Conservation (phyloP, 75 land plant species). For the Picea glauca region DNA sequence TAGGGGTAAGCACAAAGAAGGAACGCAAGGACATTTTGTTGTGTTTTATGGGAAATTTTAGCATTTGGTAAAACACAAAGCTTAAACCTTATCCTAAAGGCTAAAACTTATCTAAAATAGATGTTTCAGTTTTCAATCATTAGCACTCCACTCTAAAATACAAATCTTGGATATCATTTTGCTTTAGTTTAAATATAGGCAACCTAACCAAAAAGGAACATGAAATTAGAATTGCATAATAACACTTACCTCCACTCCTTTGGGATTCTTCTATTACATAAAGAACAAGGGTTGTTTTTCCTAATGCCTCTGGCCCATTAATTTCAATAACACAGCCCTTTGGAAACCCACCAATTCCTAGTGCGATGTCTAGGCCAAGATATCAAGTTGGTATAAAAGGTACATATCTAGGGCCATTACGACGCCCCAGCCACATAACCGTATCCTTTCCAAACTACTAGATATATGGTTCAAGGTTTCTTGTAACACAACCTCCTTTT, state of each 20-base stretch:
- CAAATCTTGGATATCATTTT: no score
- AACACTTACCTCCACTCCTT: constrained; percentile 58
- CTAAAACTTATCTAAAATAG: no score
- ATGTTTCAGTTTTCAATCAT: no score
- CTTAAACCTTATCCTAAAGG: no score
- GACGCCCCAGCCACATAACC: constrained; percentile 95
- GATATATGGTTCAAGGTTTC: constrained; percentile 79
- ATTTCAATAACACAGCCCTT: constrained; percentile 97
- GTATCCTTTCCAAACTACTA: constrained; percentile 71
- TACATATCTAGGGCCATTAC: constrained; percentile 34
- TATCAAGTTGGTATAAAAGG: constrained; percentile 91
- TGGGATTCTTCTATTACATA: constrained; percentile 97
- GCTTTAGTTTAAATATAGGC: no score
- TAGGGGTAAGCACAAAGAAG: no score
- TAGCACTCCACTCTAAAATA: no score
- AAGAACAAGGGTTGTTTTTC: constrained; percentile 93
- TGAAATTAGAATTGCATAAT: no score
- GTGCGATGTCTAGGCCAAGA: constrained; percentile 71
- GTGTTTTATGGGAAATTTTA: no score
- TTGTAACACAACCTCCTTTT: constrained; percentile 63
- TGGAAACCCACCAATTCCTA: constrained; percentile 93
- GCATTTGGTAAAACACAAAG: no score
- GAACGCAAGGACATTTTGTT: no score
- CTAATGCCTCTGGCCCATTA: constrained; percentile 93
- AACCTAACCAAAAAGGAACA: no score